Conservation (phyloP, 2,329 filamentous ascomycete genomes). For the Macrophomina pseudophaseolina region DNA sequence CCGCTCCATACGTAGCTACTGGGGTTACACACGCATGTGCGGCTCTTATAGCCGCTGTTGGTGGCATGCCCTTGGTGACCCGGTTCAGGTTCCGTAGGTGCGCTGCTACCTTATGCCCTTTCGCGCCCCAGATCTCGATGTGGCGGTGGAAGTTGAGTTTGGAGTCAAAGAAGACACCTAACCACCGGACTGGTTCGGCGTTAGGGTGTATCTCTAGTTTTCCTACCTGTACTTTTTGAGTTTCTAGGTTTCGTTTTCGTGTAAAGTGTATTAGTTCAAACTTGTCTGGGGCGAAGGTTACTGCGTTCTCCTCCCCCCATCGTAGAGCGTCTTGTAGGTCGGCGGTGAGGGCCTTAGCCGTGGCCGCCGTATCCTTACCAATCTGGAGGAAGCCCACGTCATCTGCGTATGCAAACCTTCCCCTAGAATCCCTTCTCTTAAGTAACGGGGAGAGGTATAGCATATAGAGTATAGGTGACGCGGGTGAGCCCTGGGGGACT, state of each 20-base stretch:
- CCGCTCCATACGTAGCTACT: background rate
- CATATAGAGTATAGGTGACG: conserved; percentile 3
- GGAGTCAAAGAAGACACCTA: background rate
- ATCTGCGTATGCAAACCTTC: background rate
- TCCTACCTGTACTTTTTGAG: background rate
- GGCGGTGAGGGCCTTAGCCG: background rate
- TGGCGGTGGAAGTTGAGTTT: background rate
- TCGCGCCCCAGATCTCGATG: background rate
- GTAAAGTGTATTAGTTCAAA: background rate
- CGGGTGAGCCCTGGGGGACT: background rate
- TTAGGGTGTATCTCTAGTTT: background rate
- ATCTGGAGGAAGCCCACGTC: background rate
- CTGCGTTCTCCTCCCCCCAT: background rate
- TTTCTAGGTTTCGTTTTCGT: background rate
- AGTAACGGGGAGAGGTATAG: conserved; percentile 2
- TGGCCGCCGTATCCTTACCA: background rate
- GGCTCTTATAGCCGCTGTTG: background rate
- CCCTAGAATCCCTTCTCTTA: background rate
- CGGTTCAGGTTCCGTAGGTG: background rate
- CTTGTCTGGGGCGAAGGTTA: background rate
- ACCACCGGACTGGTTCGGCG: background rate
- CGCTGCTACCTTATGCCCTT: background rate
- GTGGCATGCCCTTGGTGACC: background rate
- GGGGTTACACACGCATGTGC: background rate
- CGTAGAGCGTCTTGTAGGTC: background rate